Percentiles rank a stretch among this genome's conserved stretches.
Conservation (phyloP, 768 basidiomycete genomes). For the Tricholoma flavovirens region DNA sequence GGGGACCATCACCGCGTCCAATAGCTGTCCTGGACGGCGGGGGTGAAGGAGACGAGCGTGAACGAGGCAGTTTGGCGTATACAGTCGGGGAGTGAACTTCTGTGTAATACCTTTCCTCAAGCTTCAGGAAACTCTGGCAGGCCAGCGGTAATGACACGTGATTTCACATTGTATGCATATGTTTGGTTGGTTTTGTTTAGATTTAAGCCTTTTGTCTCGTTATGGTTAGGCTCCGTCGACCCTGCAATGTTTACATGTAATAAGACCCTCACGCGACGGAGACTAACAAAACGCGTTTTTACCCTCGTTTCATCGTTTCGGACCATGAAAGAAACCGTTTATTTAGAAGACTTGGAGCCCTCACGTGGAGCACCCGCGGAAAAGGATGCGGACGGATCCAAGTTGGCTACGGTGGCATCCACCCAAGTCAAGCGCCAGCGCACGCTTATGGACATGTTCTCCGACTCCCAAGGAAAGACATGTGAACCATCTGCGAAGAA, state of each 20-base stretch:
- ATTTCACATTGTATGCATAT: constrained; percentile 8
- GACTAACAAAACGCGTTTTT: constrained; percentile 11
- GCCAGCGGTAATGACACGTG: too few relatives aligned
- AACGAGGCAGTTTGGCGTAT: constrained; percentile 66
- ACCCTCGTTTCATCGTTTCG: constrained; percentile 1
- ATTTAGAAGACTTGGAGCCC: constrained; percentile 41
- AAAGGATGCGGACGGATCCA: constrained; percentile 4
- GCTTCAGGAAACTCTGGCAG: too few relatives aligned
- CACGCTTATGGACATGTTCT: constrained; percentile 63
- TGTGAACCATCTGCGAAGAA: constrained; percentile 41
- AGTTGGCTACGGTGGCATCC: constrained; percentile 1
- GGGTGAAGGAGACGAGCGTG: constrained; percentile 72
- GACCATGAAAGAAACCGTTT: constrained; percentile 23
- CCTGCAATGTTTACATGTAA: constrained; percentile 7
- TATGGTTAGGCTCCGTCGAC: not conserved
- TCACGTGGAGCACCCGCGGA: constrained; percentile 4
- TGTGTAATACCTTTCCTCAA: too few relatives aligned
- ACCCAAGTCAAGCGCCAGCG: constrained; percentile 46
- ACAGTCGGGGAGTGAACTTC: constrained; percentile 1
- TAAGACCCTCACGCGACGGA: constrained; percentile 5
- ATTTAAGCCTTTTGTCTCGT: not conserved
- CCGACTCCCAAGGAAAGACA: constrained; percentile 25
- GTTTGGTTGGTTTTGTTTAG: constrained; percentile 10
- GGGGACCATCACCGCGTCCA: constrained; percentile 43
- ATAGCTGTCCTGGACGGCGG: constrained; percentile 49